These are phyloP conservation scores for Fraxinus anomala DNA, from an alignment of 257 asterid genomes.

Conservation along the genomic window DNA sequence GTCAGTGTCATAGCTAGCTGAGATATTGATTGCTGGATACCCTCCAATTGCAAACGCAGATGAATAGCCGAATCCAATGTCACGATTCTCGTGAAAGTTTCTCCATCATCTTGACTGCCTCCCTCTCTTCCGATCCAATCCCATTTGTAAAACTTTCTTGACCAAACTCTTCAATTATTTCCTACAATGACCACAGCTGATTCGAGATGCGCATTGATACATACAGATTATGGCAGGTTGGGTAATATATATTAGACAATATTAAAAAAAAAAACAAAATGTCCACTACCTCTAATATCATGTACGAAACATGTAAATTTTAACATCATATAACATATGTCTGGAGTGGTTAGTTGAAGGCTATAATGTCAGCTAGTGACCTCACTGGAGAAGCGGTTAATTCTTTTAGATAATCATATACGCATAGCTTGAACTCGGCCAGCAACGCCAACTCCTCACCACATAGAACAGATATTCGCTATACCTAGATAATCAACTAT, in stretches of 20 bases:
- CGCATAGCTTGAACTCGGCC: conserved; percentile 60
- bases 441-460: conserved; percentile 49
- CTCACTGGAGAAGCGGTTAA: conserved; percentile 47
- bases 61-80: conserved; percentile 42
- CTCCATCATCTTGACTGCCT: conserved; percentile 46
- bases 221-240: neutral
- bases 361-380: conserved; percentile 55
- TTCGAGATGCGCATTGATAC: neutral
- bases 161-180: conserved; percentile 37
- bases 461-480: conserved; percentile 39
- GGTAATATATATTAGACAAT: neutral
- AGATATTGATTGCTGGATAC: conserved; percentile 59
- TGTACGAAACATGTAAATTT: neutral
- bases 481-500: conserved; percentile 55
- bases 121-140: conserved; percentile 43
- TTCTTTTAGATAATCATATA: conserved; percentile 46
- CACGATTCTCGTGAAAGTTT: conserved; percentile 46
- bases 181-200: conserved; percentile 26
- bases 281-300: neutral
- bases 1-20: conserved; percentile 55
- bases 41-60: conserved; percentile 65
- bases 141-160: conserved; percentile 62
- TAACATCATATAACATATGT: neutral
- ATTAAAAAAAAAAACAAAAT: neutral
- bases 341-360: conserved; percentile 43